These are phyloP conservation scores for Verticillium klebahnii DNA, from an alignment of 2,329 filamentous ascomycete genomes.

Conservation along the genomic window DNA sequence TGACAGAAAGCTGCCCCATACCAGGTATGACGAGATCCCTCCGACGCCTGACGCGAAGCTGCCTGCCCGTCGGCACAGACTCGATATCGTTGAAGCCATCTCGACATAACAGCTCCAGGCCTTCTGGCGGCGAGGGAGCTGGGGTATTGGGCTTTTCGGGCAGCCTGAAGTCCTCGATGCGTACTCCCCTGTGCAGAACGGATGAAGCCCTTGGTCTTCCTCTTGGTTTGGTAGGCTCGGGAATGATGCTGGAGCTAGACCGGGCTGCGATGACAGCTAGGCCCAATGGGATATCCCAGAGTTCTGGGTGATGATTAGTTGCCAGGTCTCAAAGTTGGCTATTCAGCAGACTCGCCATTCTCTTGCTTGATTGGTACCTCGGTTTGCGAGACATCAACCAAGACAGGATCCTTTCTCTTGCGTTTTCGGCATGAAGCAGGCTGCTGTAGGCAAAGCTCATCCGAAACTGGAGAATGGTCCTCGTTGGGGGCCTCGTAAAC, in stretches of 20 bases:
- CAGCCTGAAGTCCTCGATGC: background rate
- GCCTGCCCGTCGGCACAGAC: background rate
- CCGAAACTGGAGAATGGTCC: no score
- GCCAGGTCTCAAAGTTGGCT: background rate
- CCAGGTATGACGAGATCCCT: background rate
- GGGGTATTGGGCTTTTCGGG: background rate
- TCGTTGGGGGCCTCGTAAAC: no score
- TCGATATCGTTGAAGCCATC: constrained; percentile 24
- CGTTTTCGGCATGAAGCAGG: no score
- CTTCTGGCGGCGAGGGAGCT: constrained; percentile 1
- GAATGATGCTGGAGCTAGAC: constrained; percentile 35
- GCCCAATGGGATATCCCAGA: background rate
- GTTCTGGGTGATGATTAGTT: background rate
- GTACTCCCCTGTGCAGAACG: background rate
- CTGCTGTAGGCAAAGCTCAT: no score
- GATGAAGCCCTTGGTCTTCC: background rate
- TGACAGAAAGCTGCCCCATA: background rate
- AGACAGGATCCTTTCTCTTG: background rate
- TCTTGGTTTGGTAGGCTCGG: constrained; percentile 18
- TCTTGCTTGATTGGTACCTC: background rate
- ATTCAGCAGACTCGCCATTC: background rate
- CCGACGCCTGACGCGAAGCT: background rate
- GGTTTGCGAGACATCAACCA: background rate
- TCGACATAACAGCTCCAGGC: constrained; percentile 20
- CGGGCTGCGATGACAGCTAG: background rate